A percentile compares a stretch with the other conserved stretches of the same genome.
Conservation (phyloP, 1,139 yeast species). For the Pichia sp. region DNA sequence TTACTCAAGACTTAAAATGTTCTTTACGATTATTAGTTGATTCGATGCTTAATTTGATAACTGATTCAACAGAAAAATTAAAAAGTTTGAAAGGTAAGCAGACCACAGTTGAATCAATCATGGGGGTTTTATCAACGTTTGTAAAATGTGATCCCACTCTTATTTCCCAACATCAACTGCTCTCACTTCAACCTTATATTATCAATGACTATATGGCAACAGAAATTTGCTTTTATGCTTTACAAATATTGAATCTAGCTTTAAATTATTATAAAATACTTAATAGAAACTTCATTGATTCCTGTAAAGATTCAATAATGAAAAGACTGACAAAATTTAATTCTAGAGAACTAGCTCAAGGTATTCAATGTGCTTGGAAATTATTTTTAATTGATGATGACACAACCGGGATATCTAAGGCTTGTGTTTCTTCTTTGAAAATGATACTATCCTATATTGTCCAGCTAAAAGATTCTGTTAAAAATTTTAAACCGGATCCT, state of each 20-base stretch:
- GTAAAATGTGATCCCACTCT: slow-evolving; percentile 46
- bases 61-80: slow-evolving; percentile 15
- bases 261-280: slow-evolving; percentile 39
- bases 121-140: slow-evolving; percentile 48
- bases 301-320: slow-evolving; percentile 48
- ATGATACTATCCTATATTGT: slow-evolving; percentile 22
- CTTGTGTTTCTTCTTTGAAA: slow-evolving; percentile 47
- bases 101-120: slow-evolving; percentile 30
- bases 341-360: slow-evolving; percentile 55
- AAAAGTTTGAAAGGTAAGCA: slow-evolving; percentile 6
- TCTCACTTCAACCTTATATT: slow-evolving; percentile 53
- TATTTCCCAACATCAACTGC: slow-evolving; percentile 59
- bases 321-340: slow-evolving; percentile 53
- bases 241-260: slow-evolving; percentile 48
- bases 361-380: slow-evolving; percentile 61
- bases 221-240: slow-evolving; percentile 38
- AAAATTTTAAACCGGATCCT: slow-evolving; percentile 31
- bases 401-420: slow-evolving; percentile 47
- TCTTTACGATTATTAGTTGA: slow-evolving; percentile 28
- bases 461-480: neutral
- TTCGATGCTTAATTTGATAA: slow-evolving; percentile 29
- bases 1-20: slow-evolving; percentile 13
- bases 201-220: slow-evolving; percentile 40
- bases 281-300: slow-evolving; percentile 44
- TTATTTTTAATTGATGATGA: slow-evolving; percentile 31